phyloP scores from a whole-genome alignment of 805 yeast species.

The Suhomyces pyralidae region DNA sequence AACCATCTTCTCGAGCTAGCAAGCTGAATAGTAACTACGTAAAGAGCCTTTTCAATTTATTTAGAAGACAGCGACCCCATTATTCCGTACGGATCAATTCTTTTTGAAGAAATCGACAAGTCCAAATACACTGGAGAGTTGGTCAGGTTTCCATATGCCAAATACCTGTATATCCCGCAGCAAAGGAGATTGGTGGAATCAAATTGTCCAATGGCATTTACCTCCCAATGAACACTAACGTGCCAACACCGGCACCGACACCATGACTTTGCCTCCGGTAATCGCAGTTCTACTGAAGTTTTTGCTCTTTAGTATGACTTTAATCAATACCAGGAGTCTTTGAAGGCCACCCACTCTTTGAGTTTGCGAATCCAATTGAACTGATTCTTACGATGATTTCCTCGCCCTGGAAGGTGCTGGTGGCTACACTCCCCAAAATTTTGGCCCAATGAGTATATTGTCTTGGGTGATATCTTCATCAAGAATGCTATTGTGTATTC shows the following conservation, averaged over 20 bases:
- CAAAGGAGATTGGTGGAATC: no score
- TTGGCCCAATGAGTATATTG: conserved; percentile 1
- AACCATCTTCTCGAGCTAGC: conserved; percentile 77
- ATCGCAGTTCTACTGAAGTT: no score
- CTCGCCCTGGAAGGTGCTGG: background rate
- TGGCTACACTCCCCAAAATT: background rate
- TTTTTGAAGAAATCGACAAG: no score
- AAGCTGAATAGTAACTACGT: no score
- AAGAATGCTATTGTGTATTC: conserved; percentile 24
- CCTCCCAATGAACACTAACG: no score
- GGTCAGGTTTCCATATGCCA: no score
- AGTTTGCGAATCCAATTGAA: background rate
- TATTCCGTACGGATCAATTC: no score
- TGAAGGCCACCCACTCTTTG: background rate
- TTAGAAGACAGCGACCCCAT: no score
- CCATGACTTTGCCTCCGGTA: background rate
- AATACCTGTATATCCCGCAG: no score
- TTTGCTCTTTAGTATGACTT: background rate
- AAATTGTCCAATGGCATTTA: no score
- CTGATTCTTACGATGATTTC: background rate
- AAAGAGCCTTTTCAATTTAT: no score
- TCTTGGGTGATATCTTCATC: conserved; percentile 26
- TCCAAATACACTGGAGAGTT: no score
- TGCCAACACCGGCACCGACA: background rate
- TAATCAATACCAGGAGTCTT: background rate